These are phyloP conservation scores for Mortierella sp. DNA, from an alignment of 371 early-diverging fungal genomes.

Conservation along the genomic window DNA sequence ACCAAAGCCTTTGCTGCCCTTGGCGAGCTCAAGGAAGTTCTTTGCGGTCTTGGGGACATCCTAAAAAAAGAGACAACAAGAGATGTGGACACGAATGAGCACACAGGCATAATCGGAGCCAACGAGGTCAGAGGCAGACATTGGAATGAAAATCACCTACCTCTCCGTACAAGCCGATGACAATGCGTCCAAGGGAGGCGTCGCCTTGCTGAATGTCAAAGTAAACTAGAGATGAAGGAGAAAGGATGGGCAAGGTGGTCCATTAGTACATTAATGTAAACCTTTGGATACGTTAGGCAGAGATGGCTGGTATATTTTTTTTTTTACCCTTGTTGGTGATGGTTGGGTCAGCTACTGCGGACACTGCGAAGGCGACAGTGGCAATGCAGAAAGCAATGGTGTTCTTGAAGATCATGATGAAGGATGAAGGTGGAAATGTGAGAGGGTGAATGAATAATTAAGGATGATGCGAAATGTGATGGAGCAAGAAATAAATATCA, in stretches of 20 bases:
- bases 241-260: not conserved
- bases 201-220: slow-evolving; percentile 93
- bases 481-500: no score
- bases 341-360: slow-evolving; percentile 29
- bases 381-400: slow-evolving; percentile 33
- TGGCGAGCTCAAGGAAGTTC: slow-evolving; percentile 93
- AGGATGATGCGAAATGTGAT: not conserved
- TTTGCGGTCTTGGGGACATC: slow-evolving; percentile 87
- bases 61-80: slow-evolving; percentile 44
- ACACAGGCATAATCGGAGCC: not conserved
- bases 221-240: slow-evolving; percentile 67
- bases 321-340: slow-evolving; percentile 41
- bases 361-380: slow-evolving; percentile 27
- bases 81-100: not conserved
- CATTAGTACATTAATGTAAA: not conserved
- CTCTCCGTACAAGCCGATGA: slow-evolving; percentile 85
- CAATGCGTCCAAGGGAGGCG: slow-evolving; percentile 85
- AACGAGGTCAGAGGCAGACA: not conserved
- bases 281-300: not conserved
- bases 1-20: slow-evolving; percentile 85
- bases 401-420: slow-evolving; percentile 43
- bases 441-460: not conserved
- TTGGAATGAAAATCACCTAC: slow-evolving; percentile 40
- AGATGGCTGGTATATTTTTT: not conserved
- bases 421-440: not conserved